These are phyloP conservation scores for Rhizophagus clarus DNA, from an alignment of 192 early-diverging fungal genomes.

Conservation along the genomic window DNA sequence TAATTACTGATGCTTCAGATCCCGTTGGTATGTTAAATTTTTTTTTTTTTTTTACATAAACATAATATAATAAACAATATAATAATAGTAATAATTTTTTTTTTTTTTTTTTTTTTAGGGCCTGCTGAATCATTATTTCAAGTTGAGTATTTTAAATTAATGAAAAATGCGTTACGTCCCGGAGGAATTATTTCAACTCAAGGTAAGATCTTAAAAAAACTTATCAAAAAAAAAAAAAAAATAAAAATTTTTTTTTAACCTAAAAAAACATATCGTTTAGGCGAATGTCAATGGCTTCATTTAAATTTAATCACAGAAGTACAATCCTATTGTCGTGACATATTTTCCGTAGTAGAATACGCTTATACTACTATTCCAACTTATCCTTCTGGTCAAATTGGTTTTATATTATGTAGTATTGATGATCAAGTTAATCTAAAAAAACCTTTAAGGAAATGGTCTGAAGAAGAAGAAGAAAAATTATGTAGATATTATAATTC, in stretches of 20 bases:
- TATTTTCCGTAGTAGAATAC: slow-evolving; percentile 94
- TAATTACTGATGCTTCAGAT: slow-evolving; percentile 99
- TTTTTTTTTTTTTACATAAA: neutral
- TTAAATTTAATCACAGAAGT: slow-evolving; percentile 90
- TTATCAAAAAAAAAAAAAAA: neutral
- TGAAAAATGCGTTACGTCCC: slow-evolving; percentile 84
- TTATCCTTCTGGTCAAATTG: slow-evolving; percentile 98
- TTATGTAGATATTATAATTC: slow-evolving; percentile 93
- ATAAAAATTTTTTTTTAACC: neutral
- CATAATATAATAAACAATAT: neutral
- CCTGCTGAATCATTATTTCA: slow-evolving; percentile 96
- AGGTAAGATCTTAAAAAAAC: slow-evolving; percentile 55
- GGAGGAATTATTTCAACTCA: slow-evolving; percentile 96
- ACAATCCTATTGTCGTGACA: slow-evolving; percentile 69
- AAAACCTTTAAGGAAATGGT: slow-evolving; percentile 75
- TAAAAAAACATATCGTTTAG: neutral
- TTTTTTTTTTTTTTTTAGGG: slow-evolving; percentile 51
- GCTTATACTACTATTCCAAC: slow-evolving; percentile 95
- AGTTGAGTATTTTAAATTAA: slow-evolving; percentile 89
- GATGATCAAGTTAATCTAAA: slow-evolving; percentile 70
- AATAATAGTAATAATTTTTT: too few relatives aligned
- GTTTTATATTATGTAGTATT: slow-evolving; percentile 93
- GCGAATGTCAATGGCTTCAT: slow-evolving; percentile 99
- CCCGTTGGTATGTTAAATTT: slow-evolving; percentile 67
- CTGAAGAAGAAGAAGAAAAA: slow-evolving; percentile 77